A percentile compares a stretch with the other conserved stretches of the same genome.
phyloP scores from a whole-genome alignment of 2,329 filamentous ascomycete genomes.

The Pseudogymnoascus sp. region DNA sequence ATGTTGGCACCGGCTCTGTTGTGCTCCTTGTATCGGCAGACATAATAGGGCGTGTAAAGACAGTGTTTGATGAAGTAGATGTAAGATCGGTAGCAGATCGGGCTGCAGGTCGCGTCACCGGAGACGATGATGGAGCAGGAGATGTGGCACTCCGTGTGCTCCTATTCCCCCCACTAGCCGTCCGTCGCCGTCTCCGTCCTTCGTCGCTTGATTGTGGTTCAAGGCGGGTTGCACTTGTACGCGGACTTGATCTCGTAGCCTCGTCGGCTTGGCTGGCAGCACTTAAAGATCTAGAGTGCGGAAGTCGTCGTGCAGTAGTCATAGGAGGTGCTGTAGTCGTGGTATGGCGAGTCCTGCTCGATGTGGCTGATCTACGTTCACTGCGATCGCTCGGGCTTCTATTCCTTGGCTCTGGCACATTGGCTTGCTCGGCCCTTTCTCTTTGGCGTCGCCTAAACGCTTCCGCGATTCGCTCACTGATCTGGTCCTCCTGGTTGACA shows the following conservation, averaged over 20 bases:
- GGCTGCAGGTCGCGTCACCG: constrained; percentile 41
- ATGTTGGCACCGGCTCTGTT: background rate
- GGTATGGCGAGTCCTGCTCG: background rate
- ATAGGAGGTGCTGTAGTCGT: constrained; percentile 15
- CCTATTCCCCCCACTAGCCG: constrained; percentile 38
- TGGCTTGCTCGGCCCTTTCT: constrained; percentile 42
- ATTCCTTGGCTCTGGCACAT: constrained; percentile 33
- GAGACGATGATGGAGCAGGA: constrained; percentile 36
- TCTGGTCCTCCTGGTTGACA: constrained; percentile 74
- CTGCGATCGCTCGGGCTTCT: constrained; percentile 34
- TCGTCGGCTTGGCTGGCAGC: constrained; percentile 39
- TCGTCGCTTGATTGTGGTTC: constrained; percentile 44
- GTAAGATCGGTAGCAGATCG: constrained; percentile 60
- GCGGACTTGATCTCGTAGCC: constrained; percentile 41
- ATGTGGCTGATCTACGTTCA: constrained; percentile 6
- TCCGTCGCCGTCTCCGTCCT: constrained; percentile 40
- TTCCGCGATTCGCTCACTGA: constrained; percentile 84
- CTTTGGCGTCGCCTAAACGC: constrained; percentile 73
- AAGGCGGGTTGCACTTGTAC: constrained; percentile 39
- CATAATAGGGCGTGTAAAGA: constrained; percentile 18
- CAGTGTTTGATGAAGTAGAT: constrained; percentile 24
- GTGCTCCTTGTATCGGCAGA: constrained; percentile 20
- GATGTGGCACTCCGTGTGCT: constrained; percentile 45
- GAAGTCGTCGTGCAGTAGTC: constrained; percentile 26
- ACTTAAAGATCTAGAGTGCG: constrained; percentile 41